These are phyloP conservation scores for Crithidia expoeki DNA, from an alignment of 208 protist species.

Conservation along the genomic window DNA sequence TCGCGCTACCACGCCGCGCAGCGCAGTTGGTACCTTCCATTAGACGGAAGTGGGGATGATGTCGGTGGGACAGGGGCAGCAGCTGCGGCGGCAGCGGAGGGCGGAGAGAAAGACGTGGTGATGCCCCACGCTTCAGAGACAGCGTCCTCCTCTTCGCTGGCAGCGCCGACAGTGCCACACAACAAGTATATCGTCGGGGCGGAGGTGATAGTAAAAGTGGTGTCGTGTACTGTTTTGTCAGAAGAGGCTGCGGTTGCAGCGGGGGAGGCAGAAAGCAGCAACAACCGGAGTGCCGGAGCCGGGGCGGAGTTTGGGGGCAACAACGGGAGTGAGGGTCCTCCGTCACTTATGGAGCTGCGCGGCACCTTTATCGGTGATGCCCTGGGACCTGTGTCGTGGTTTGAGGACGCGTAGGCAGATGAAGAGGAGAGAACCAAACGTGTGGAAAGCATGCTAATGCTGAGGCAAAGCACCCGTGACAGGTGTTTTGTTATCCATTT, in stretches of 20 bases:
- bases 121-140: no score
- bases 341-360: constrained; percentile 62
- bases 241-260: constrained; percentile 17
- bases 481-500: no score
- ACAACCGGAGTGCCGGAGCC: constrained; percentile 1
- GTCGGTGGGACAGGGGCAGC: constrained; percentile 5
- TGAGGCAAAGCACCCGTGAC: no score
- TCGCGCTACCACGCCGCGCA: constrained; percentile 51
- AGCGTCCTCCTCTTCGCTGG: not conserved
- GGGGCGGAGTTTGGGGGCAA: not conserved
- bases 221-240: constrained; percentile 46
- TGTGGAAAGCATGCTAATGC: no score
- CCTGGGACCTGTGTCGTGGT: constrained; percentile 79
- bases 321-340: not conserved
- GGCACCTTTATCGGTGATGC: constrained; percentile 76
- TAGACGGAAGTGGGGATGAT: constrained; percentile 66
- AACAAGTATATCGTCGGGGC: constrained; percentile 75
- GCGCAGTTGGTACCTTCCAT: constrained; percentile 56
- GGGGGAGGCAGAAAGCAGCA: constrained; percentile 12
- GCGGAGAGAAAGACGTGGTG: no score
- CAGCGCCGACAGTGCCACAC: constrained; percentile 11
- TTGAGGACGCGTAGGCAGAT: constrained; percentile 36
- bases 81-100: not conserved
- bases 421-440: no score
- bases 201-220: constrained; percentile 71